Conservation (phyloP, 805 yeast genomes). For the Starmerella potacharoeniae region DNA sequence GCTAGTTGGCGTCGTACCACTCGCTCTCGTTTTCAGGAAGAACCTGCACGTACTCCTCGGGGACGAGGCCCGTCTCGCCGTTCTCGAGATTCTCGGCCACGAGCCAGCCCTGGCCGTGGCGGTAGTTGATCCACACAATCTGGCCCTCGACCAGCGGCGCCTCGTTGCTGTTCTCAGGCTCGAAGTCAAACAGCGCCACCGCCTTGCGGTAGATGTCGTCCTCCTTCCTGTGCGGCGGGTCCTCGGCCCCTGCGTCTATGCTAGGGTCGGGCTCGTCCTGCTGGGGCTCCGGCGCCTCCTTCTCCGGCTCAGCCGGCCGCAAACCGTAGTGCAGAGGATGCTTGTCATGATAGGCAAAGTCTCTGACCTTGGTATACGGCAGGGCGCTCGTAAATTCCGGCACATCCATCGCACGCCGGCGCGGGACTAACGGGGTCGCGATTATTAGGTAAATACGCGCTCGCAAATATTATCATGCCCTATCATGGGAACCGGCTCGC, state of each 20-base stretch:
- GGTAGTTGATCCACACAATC: conserved; percentile 68
- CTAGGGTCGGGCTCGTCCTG: background rate
- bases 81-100: conserved; percentile 71
- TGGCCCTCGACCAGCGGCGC: conserved; percentile 70
- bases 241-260: conserved; percentile 24
- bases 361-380: conserved; percentile 45
- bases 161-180: conserved; percentile 91
- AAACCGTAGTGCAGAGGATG: conserved; percentile 65
- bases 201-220: conserved; percentile 53
- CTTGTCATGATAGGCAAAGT: conserved; percentile 63
- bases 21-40: conserved; percentile 23
- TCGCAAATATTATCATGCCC: conserved; percentile 2
- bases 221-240: conserved; percentile 8
- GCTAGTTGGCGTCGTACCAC: conserved; percentile 15
- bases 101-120: conserved; percentile 98
- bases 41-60: conserved; percentile 80
- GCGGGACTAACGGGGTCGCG: conserved; percentile 1
- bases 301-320: conserved; percentile 6
- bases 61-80: conserved; percentile 83
- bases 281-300: background rate
- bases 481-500: conserved; percentile 20
- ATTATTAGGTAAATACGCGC: conserved; percentile 1
- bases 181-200: conserved; percentile 77
- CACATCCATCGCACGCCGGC: conserved; percentile 10
- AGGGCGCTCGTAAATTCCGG: conserved; percentile 29